Evolutionary conservation across 2,329 filamentous ascomycete species (phyloP).

Genomic region (Fusarium falciforme): DNA sequence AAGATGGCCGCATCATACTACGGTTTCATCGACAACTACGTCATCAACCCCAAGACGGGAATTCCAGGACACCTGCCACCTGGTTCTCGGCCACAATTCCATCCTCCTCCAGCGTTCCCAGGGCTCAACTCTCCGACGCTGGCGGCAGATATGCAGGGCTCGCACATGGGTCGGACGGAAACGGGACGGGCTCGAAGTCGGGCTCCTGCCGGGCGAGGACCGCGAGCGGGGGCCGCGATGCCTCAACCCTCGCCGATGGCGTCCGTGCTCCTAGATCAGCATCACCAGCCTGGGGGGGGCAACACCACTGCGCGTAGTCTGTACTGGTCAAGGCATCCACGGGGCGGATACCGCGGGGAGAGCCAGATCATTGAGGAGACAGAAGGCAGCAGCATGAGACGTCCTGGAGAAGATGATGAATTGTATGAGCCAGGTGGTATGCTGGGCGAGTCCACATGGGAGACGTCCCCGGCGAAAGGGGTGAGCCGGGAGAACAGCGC

Average conservation of each 20-base stretch:
- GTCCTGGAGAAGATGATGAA: slow-evolving; percentile 64
- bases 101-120: slow-evolving; percentile 81
- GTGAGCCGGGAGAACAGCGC: slow-evolving; percentile 65
- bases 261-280: slow-evolving; percentile 79
- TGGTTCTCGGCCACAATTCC: slow-evolving; percentile 67
- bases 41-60: slow-evolving; percentile 76
- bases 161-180: slow-evolving; percentile 56
- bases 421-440: slow-evolving; percentile 63
- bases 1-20: slow-evolving; percentile 99
- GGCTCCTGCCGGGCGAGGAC: slow-evolving; percentile 48
- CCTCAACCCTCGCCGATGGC: slow-evolving; percentile 74
- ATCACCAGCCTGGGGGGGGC: slow-evolving; percentile 74
- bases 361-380: slow-evolving; percentile 68
- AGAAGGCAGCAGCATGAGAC: slow-evolving; percentile 54
- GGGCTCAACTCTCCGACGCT: slow-evolving; percentile 73
- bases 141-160: slow-evolving; percentile 66
- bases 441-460: slow-evolving; percentile 70
- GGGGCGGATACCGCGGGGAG: slow-evolving; percentile 59
- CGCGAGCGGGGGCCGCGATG: slow-evolving; percentile 52
- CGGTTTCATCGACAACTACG: slow-evolving; percentile 93
- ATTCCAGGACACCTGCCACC: slow-evolving; percentile 71
- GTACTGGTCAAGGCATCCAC: slow-evolving; percentile 59
- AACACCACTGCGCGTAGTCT: slow-evolving; percentile 58
- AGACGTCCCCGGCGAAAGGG: slow-evolving; percentile 64
- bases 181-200: slow-evolving; percentile 59